Conservation (phyloP, 225 moss, liverwort and hornwort genomes). For the Lunularia cruciata region DNA sequence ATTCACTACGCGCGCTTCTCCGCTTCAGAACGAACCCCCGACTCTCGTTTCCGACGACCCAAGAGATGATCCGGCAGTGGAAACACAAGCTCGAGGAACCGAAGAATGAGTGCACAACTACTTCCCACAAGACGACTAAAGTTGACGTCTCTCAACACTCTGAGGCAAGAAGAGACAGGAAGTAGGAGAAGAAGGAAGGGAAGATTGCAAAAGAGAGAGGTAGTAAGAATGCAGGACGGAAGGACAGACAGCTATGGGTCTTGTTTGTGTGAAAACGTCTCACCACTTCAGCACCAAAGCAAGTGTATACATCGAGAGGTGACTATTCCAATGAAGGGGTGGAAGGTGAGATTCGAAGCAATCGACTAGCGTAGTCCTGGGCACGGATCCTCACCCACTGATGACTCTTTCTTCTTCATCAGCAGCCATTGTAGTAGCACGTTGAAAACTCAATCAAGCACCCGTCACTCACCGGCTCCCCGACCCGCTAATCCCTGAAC, state of each 20-base stretch:
- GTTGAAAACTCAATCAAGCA: slow-evolving; percentile 13
- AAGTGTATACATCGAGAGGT: too few relatives aligned
- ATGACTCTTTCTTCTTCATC: not conserved
- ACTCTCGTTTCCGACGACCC: not conserved
- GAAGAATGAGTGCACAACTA: too few relatives aligned
- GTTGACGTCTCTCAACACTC: not conserved
- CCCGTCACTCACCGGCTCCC: too few relatives aligned
- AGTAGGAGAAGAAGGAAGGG: not conserved
- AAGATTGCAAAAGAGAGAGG: too few relatives aligned
- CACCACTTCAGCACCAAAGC: too few relatives aligned
- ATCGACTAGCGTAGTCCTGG: not conserved
- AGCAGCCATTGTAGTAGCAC: not conserved
- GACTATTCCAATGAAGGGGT: not conserved
- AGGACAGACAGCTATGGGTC: too few relatives aligned
- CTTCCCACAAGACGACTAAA: not conserved
- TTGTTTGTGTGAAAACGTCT: too few relatives aligned
- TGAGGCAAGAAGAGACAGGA: not conserved
- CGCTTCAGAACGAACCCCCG: not conserved
- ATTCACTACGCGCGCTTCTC: too few relatives aligned
- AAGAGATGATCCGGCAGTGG: not conserved
- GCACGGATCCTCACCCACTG: slow-evolving; percentile 3
- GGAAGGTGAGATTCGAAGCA: slow-evolving; percentile 5
- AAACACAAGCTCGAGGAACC: too few relatives aligned
- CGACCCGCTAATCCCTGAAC: not conserved
- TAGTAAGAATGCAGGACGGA: too few relatives aligned